These are phyloP conservation scores for Dendrobium nobile DNA, from an alignment of 106 monocot species.

Conservation along the genomic window DNA sequence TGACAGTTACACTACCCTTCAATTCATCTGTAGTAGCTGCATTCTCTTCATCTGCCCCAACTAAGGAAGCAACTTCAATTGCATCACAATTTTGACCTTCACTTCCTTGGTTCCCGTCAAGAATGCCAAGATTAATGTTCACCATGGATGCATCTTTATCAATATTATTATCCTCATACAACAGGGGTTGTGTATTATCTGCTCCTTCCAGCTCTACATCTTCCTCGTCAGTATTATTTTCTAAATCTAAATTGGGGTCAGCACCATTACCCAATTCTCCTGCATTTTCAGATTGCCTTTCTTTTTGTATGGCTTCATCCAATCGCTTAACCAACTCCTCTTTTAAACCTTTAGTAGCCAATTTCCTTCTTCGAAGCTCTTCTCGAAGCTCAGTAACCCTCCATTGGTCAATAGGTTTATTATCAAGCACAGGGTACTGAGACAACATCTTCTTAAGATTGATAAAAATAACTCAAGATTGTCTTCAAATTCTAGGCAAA, in stretches of 20 bases:
- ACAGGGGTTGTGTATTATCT: neutral
- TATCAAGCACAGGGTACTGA: conserved; percentile 53
- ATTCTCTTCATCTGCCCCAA: neutral
- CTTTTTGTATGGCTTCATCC: conserved; percentile 39
- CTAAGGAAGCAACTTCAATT: conserved; percentile 5
- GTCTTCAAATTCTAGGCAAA: neutral
- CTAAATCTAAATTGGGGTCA: neutral
- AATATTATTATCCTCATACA: neutral
- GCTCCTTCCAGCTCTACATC: neutral
- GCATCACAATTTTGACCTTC: neutral
- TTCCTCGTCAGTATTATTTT: neutral
- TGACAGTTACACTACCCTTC: conserved; percentile 7
- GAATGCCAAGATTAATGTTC: neutral
- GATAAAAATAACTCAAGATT: neutral
- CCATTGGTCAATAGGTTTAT: conserved; percentile 83
- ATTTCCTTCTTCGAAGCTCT: conserved; percentile 57
- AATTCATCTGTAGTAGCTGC: conserved; percentile 8
- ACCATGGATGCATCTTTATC: neutral
- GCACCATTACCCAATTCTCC: conserved; percentile 10
- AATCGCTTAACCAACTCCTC: conserved; percentile 70
- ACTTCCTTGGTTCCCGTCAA: conserved; percentile 4
- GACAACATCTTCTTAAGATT: conserved; percentile 29
- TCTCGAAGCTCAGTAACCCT: conserved; percentile 85
- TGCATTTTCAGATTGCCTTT: conserved; percentile 7
- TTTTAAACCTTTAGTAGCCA: conserved; percentile 71